Base-by-base conservation (phyloP, 306 rosid genomes). In the Comarum palustre region DNA sequence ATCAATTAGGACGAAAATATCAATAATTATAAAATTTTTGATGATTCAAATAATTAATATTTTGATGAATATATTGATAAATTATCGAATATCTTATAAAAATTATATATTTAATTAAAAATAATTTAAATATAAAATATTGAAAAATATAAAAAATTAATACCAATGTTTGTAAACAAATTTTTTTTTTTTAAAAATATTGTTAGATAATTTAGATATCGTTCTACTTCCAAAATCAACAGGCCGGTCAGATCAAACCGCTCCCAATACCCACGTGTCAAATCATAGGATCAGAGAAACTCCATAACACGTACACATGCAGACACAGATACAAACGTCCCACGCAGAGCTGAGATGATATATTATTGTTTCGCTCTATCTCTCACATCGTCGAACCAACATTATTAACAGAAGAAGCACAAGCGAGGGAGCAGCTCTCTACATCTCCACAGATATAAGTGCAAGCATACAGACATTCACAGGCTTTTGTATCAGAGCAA, bases 251-350 rank as follows among this genome's bases (percentile, higher is more conserved):
- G 78, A 87, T 87, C 87, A 72, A 38, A 85, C 58, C 79, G 93
- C 55, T 36, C 60, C 58, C 19, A 14, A 29, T 31, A 38, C 36
- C 87, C 90, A 81, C 78, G 64, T 83, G 84, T 77, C 77, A 1
- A 20, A 14, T 52, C 78, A 61, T 22, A 36, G 22, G 76, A 57
- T 14, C 47, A 47, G 63, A 47, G 63, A 69, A 55, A 66, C 78
- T 78, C 76, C 84, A 80, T 58, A 69, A 42, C 85, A 69, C 80
- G 47, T 75, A 79, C 85, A 78, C 86, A 83, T 80, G 87, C 83
- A 83, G 59, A 80, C 91, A 86, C 87, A 82, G 62, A 77, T 82
- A 85, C 82, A 85, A 80, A 66, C 87, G 72, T 81, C 85, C 85
- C 77, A 71, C 75, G 66, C 60, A 55, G 41, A 7, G 38, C 6